A percentile compares a stretch with the other conserved stretches of the same genome.
These are phyloP conservation scores for Coccomyxa subellipsoidea DNA, from an alignment of 163 green algal species.

Conservation along the genomic window DNA sequence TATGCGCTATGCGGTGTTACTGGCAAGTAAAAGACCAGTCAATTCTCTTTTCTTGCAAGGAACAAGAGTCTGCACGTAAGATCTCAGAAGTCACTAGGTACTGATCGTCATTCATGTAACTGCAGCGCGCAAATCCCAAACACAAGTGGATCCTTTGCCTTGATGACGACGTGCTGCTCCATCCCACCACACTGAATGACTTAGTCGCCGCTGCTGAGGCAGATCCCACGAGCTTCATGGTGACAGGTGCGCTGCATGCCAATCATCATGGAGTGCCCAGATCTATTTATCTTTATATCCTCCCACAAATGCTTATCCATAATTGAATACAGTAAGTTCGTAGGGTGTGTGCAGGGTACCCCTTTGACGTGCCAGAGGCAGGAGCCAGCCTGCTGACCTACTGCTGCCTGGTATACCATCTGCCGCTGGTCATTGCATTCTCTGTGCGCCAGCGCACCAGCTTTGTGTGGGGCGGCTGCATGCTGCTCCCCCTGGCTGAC, in stretches of 20 bases:
- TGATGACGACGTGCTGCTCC: conserved; percentile 86
- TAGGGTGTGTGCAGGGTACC: conserved; percentile 68
- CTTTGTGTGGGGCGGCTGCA: conserved; percentile 89
- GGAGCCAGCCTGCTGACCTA: conserved; percentile 54
- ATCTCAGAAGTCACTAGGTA: too few species aligned
- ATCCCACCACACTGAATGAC: conserved; percentile 43
- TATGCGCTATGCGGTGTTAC: not conserved
- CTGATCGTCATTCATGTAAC: too few species aligned
- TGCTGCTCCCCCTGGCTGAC: conserved; percentile 58
- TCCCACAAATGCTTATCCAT: too few species aligned
- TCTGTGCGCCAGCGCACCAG: conserved; percentile 44
- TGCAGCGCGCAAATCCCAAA: conserved; percentile 18
- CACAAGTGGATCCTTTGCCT: conserved; percentile 80
- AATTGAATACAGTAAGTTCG: not conserved
- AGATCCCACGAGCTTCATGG: conserved; percentile 59
- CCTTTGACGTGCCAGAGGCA: conserved; percentile 77
- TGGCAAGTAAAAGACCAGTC: not conserved
- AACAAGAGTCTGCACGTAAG: not conserved
- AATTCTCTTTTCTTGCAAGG: not conserved
- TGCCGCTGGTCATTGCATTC: conserved; percentile 82
- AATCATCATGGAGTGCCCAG: too few species aligned
- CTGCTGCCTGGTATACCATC: conserved; percentile 75
- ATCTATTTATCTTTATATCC: too few species aligned
- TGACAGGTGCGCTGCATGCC: too few species aligned
- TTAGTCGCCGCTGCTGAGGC: conserved; percentile 54